A percentile compares a stretch with the other conserved stretches of the same genome.
Evolutionary conservation across 345 rosid species (phyloP).

Genomic region (Reutealis trisperma): DNA sequence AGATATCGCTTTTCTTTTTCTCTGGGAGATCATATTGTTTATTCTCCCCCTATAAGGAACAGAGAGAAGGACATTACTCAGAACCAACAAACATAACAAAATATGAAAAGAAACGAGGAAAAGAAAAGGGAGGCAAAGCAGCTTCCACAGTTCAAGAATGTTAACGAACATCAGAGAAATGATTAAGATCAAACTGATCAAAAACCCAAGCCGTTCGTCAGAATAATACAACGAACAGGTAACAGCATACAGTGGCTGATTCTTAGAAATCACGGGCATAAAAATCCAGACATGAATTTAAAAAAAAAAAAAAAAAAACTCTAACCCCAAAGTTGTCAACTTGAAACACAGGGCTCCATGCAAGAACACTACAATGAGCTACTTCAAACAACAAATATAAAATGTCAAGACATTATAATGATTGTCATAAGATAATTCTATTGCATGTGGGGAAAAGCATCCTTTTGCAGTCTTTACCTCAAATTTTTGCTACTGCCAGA

Average conservation of each 20-base stretch:
- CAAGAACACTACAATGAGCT: background rate
- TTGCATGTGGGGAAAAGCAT: background rate
- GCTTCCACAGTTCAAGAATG: background rate
- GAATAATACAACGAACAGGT: background rate
- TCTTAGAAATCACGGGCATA: constrained; percentile 12
- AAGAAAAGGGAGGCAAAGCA: background rate
- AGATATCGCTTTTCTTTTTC: constrained; percentile 72
- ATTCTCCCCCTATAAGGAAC: constrained; percentile 57
- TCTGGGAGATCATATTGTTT: constrained; percentile 77
- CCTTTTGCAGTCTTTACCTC: background rate
- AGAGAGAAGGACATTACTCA: constrained; percentile 13
- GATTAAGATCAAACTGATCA: background rate
- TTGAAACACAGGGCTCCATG: background rate
- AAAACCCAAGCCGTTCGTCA: background rate
- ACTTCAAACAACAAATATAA: background rate
- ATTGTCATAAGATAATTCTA: background rate
- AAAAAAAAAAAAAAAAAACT: background rate
- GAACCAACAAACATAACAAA: background rate
- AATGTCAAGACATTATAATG: background rate
- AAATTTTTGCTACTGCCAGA: background rate
- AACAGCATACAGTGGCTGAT: background rate
- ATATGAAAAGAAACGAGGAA: background rate
- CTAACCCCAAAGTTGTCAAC: background rate
- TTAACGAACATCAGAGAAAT: background rate
- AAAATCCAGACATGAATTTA: background rate